phyloP scores from a whole-genome alignment of 306 rosid species.

The Cicer chorassanicum region DNA sequence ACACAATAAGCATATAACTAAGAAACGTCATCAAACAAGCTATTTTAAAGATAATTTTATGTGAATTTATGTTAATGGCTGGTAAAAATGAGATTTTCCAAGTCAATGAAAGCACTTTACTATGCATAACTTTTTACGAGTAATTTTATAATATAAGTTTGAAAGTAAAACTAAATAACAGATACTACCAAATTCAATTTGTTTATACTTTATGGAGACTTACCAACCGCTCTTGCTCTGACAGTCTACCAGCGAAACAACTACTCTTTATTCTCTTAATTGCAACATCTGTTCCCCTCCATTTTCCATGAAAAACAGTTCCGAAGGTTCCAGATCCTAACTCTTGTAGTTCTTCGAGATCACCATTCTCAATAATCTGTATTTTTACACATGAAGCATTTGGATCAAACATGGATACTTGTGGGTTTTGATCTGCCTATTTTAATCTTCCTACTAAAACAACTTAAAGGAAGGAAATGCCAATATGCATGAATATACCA shows the following conservation, averaged over 20 bases:
- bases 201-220: slow-evolving; percentile 45
- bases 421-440: slow-evolving; percentile 28
- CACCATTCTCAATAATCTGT: slow-evolving; percentile 83
- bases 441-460: slow-evolving; percentile 35
- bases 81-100: slow-evolving; percentile 39
- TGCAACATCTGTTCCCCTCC: slow-evolving; percentile 99
- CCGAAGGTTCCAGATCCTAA: slow-evolving; percentile 98
- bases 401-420: slow-evolving; percentile 26
- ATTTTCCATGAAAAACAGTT: slow-evolving; percentile 91
- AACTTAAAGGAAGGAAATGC: slow-evolving; percentile 14
- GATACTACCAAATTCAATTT: slow-evolving; percentile 27
- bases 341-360: slow-evolving; percentile 84
- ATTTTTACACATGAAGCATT: slow-evolving; percentile 42
- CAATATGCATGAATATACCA: slow-evolving; percentile 25
- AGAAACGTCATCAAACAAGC: slow-evolving; percentile 10
- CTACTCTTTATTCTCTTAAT: slow-evolving; percentile 92
- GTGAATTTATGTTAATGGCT: slow-evolving; percentile 1
- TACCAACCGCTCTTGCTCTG: slow-evolving; percentile 95
- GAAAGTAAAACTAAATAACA: slow-evolving; percentile 30
- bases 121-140: slow-evolving; percentile 8
- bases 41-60: not conserved
- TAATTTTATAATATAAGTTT: slow-evolving; percentile 18
- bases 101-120: slow-evolving; percentile 28
- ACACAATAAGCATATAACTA: slow-evolving; percentile 26
- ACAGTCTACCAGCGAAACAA: slow-evolving; percentile 79